Base-by-base conservation (phyloP, 768 basidiomycete species). In the Lactarius evosmus region DNA sequence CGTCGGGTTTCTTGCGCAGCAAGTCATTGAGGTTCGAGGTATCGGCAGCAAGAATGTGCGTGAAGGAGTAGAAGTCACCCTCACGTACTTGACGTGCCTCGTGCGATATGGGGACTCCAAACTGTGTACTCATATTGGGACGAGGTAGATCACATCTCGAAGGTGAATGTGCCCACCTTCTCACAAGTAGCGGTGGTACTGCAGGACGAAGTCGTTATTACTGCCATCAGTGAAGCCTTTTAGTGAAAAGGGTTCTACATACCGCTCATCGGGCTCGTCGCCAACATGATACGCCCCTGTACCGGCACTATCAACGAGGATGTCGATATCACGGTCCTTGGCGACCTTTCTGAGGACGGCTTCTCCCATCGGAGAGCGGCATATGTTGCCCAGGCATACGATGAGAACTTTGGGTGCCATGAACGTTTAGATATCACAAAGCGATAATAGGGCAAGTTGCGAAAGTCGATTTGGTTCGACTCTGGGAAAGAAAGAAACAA, bases 281-380 rank as follows among this genome's bases (percentile, higher is more conserved):
- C 89, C 92, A 38, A 86, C 74, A 69, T 97, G 94, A 74, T 94
- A 95, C 16, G 83, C 87, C 11, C 85, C 86, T 1, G 93, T 96
- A 1, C 93, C 93, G 68, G 88, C 89, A 56, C 91, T 93, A 69
- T 95, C 92, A 33, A 95, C 88, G 14, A 74, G 70, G 65, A 95
- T 79, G 55, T 87, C 81, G 44, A 91, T 70, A 14, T 84, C 85
- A 36, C 89, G 85, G 69, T 85, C 80, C 55, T 78, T 75, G 9
- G 89, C 90, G 62, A 85, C 81, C 59, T 91, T 80, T 64, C 77
- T 79, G 33, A 95, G 80, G 27, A 95, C 90, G 2, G 93, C 94
- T 76, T 95, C 92, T 33, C 93, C 94, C 85, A 96, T 92, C 0
- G 94, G 93, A 27, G 91, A 93, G 36, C 94, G 87, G 72, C 93